phyloP scores from a whole-genome alignment of 257 asterid species.

The Ajuga chamaepitys region DNA sequence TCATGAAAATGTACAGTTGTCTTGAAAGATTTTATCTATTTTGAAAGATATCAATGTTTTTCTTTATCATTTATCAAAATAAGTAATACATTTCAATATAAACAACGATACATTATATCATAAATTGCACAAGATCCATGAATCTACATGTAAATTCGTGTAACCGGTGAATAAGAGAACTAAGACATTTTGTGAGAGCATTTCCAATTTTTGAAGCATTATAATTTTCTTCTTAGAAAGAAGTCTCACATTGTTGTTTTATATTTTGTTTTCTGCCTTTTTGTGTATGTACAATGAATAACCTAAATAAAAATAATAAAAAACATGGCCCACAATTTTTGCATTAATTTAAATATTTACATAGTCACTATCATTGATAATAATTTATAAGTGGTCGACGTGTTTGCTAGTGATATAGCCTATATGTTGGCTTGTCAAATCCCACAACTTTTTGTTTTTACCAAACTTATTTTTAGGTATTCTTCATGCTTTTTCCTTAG shows the following conservation, averaged over 20 bases:
- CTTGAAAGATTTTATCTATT: too few relatives aligned
- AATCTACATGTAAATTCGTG: too few relatives aligned
- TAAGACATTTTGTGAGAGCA: neutral
- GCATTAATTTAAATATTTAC: neutral
- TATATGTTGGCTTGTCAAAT: slow-evolving; percentile 17
- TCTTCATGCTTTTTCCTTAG: slow-evolving; percentile 3
- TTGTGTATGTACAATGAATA: neutral
- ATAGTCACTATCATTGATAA: slow-evolving; percentile 20
- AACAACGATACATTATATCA: too few relatives aligned
- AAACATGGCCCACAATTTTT: slow-evolving; percentile 6
- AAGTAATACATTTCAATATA: too few relatives aligned
- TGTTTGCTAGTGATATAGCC: slow-evolving; percentile 21
- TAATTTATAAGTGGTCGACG: slow-evolving; percentile 24
- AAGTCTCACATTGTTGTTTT: slow-evolving; percentile 12
- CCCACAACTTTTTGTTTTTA: slow-evolving; percentile 1
- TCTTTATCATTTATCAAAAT: too few relatives aligned
- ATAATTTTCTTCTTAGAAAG: neutral
- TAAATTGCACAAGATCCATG: too few relatives aligned
- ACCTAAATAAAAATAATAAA: neutral
- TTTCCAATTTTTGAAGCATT: neutral
- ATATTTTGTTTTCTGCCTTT: neutral
- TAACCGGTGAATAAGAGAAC: too few relatives aligned
- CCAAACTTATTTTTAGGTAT: slow-evolving; percentile 13
- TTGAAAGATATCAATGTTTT: too few relatives aligned
- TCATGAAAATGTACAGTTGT: too few relatives aligned